Base-by-base conservation (phyloP, 345 rosid genomes). In the Cardamine chenopodiifolia region DNA sequence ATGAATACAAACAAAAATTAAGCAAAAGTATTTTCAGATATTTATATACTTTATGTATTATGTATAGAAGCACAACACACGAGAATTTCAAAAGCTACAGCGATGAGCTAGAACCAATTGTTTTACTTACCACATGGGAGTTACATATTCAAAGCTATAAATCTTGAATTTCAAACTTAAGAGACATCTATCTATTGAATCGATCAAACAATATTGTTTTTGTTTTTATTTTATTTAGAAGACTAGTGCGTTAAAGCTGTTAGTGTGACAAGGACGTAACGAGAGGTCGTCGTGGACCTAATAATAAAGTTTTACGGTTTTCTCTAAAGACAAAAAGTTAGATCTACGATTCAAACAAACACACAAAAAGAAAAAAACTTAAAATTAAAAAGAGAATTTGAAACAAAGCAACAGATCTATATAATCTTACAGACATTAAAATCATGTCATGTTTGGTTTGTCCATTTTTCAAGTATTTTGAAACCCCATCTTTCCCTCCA, bases 181-280 rank as follows among this genome's bases (percentile, higher is more conserved):
- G 67, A 66, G 52, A 55, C 4, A 4, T 60, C 20, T 53, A 4
- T 60, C 20, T 53, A 12, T 29, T 62, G 62, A 28, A 62, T 48
- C 50, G 31, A 50, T 53, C 70, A 22, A 23, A 3, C 34, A 20
- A 28, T 12, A 7, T 14, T 6, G 0, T 5, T 3, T 9, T n/a
- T n/a, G n/a, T n/a, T 15, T 55, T 35, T 55, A 23, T 63, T 42
- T 54, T n/a, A 45, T 65, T 11, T 12, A 7, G 19, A 17, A 48
- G 61, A 50, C 7, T 49, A 53, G 44, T 68, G 70, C 49, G 56
- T 53, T 42, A 61, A 76, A 76, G 74, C 40, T 76, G 70, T 32
- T 31, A 58, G 50, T 68, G 65, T 68, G 79, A 61, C 64, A 68
- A 68, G 23, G 70, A 68, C 74, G 58, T 68, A 53, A 61, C 68